Conservation (phyloP, 495 filamentous ascomycete species). For the Talaromyces adpressus region DNA sequence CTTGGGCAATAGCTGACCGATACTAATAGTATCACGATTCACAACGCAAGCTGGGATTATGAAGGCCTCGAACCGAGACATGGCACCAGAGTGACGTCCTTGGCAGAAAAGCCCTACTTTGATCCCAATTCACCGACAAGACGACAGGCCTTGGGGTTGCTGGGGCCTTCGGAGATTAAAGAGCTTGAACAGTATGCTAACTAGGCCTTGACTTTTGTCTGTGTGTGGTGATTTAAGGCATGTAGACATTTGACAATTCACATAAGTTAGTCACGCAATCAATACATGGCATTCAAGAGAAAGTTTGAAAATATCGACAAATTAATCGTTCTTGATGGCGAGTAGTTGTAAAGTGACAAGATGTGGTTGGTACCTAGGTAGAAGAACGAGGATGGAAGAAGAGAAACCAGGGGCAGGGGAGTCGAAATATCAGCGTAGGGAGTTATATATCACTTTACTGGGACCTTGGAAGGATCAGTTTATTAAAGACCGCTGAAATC, state of each 20-base stretch:
- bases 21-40: slow-evolving; percentile 51
- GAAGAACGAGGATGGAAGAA: too few relatives aligned
- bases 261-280: too few relatives aligned
- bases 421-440: background rate
- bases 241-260: background rate
- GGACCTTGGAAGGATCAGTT: too few relatives aligned
- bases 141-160: slow-evolving; percentile 49
- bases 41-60: slow-evolving; percentile 64
- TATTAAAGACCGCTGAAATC: too few relatives aligned
- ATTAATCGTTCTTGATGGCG: background rate
- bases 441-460: too few relatives aligned
- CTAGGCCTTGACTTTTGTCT: background rate
- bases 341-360: background rate
- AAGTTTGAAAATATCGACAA: too few relatives aligned
- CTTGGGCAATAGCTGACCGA: background rate
- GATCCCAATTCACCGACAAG: slow-evolving; percentile 51
- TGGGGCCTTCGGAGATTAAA: slow-evolving; percentile 24
- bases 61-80: slow-evolving; percentile 55
- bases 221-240: background rate
- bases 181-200: slow-evolving; percentile 10
- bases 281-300: too few relatives aligned
- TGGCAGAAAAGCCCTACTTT: slow-evolving; percentile 63
- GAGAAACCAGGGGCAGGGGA: too few relatives aligned
- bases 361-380: background rate
- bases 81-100: slow-evolving; percentile 55